Evolutionary conservation across 192 early-diverging fungal species (phyloP).

Genomic region (Gigaspora rosea): DNA sequence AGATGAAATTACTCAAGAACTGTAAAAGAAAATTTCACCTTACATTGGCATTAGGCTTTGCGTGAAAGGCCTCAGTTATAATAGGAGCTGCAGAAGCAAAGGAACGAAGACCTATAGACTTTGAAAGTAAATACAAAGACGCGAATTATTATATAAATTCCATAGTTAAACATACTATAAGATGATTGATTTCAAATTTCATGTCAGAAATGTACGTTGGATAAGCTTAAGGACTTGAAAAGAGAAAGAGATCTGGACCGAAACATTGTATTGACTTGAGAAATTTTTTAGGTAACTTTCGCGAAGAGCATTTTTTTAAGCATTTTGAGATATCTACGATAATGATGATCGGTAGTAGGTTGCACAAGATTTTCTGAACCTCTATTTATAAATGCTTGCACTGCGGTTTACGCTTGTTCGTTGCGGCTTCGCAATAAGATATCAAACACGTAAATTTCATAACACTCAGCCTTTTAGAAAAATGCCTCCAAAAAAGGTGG

Average conservation of each 20-base stretch:
- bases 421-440: too few species aligned
- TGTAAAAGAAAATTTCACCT: background rate
- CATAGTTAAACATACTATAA: background rate
- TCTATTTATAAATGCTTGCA: too few species aligned
- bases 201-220: background rate
- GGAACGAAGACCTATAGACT: conserved; percentile 14
- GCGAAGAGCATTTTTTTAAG: too few species aligned
- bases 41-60: background rate
- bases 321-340: too few species aligned
- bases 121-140: background rate
- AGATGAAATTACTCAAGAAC: background rate
- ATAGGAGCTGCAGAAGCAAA: background rate
- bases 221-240: conserved; percentile 1
- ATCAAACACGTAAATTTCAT: too few species aligned
- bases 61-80: background rate
- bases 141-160: background rate
- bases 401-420: too few species aligned
- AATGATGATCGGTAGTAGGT: too few species aligned
- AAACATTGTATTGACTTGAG: background rate
- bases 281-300: background rate
- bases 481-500: conserved; percentile 85
- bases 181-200: too few species aligned
- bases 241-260: background rate
- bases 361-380: too few species aligned
- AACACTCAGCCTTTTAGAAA: conserved; percentile 11